Evolutionary conservation across 371 early-diverging fungal species (phyloP), one percentile per base, ranked within the genome.

Genomic region (Mortierella sp.): DNA sequence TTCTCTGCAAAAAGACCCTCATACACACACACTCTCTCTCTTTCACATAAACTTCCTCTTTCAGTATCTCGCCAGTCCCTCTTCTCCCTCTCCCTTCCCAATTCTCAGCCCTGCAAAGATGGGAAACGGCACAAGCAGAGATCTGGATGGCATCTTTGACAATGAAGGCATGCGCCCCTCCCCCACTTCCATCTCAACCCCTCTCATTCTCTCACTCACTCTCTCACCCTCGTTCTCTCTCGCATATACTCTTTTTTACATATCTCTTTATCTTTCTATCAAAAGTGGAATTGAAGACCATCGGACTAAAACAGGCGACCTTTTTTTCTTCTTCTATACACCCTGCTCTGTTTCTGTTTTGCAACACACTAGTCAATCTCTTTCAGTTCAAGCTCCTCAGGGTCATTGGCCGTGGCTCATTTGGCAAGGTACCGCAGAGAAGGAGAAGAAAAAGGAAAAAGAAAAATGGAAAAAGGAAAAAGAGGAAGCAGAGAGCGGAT

Each of bases 371-470:
- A 87, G 88, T 88, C 46, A 88, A 87, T 48, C 81, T 92, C 29
- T 74, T 85, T 7, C 91, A 91, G n/a, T 93, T 93, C 80, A 87
- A 89, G 51, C 75, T 93, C 19, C 82, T 89, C 74, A 80, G 90
- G 37, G 85, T 88, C 62, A 88, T 93, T 65, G 92, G 92, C 15
- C 83, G 89, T 59, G 94, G 94, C 43, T 90, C 92, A 1, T 93
- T 93, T 75, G 94, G 94, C 65, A 93, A 93, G 87, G 92, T 93
- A 85, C 37, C 37, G 37, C 9, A 5, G 37, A 37, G 5, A 37
- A 9, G 37, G 9, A 37, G 37, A 9, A 37, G 37, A 37, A 37
- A 37, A 37, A 37, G n/a, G 37, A 37, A 37, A 9, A 37, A 37
- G 9, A 37, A 37, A 37, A 5, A 9, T 37, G 37, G 37, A 37